Percentiles rank a stretch among this genome's conserved stretches.
Evolutionary conservation across 805 yeast species (phyloP).

Genomic region (Candida xyloterini): DNA sequence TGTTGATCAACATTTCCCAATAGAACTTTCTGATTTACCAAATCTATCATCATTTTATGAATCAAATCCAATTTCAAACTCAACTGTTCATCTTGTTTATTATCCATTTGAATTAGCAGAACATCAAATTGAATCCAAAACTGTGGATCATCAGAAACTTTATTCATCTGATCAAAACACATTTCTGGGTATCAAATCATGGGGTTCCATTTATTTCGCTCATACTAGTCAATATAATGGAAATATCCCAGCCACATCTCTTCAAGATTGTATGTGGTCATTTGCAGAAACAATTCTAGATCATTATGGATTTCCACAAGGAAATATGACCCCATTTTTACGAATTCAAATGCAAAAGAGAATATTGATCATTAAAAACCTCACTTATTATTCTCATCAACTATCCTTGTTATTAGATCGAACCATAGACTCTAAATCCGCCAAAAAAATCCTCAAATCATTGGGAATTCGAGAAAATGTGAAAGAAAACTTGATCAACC

Average conservation of each 20-base stretch:
- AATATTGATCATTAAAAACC: slow-evolving; percentile 21
- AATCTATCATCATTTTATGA: slow-evolving; percentile 19
- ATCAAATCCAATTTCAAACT: neutral
- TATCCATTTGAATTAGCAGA: slow-evolving; percentile 28
- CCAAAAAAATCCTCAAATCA: slow-evolving; percentile 10
- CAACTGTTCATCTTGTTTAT: slow-evolving; percentile 17
- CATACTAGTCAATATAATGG: slow-evolving; percentile 11
- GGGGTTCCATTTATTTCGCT: slow-evolving; percentile 31
- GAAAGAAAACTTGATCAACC: slow-evolving; percentile 1
- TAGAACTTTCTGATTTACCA: slow-evolving; percentile 25
- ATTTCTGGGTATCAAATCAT: slow-evolving; percentile 15
- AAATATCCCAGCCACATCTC: neutral
- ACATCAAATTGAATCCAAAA: slow-evolving; percentile 14
- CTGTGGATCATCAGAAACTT: slow-evolving; percentile 14
- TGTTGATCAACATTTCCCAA: slow-evolving; percentile 23
- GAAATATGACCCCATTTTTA: slow-evolving; percentile 22
- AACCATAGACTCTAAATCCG: slow-evolving; percentile 5
- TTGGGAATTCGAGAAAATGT: slow-evolving; percentile 20
- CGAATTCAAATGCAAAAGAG: slow-evolving; percentile 25
- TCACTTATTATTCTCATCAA: slow-evolving; percentile 19
- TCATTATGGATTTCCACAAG: slow-evolving; percentile 19
- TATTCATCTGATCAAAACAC: slow-evolving; percentile 23
- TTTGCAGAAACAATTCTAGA: slow-evolving; percentile 24
- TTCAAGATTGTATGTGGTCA: slow-evolving; percentile 27
- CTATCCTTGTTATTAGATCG: slow-evolving; percentile 14